Evolutionary conservation across 2,329 filamentous ascomycete genomes (phyloP).

Genomic region (Diplodia scrobiculata): DNA sequence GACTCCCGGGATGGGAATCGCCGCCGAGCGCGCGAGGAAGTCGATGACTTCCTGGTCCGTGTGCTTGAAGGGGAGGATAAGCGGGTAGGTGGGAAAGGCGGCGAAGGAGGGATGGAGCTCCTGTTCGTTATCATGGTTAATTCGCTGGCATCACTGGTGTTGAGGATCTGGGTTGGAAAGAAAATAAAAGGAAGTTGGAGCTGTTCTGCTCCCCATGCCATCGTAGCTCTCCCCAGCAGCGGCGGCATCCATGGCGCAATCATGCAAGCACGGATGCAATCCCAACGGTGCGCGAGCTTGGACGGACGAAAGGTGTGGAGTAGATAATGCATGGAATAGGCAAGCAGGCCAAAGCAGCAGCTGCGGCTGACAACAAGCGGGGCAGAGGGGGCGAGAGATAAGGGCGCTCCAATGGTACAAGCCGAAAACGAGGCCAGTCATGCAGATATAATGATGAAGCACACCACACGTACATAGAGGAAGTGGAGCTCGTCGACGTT

Average conservation of each 20-base stretch:
- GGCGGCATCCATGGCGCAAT: neutral
- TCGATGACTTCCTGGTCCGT: slow-evolving; percentile 73
- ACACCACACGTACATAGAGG: slow-evolving; percentile 67
- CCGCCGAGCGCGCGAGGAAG: slow-evolving; percentile 73
- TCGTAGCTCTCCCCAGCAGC: neutral
- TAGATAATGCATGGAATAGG: neutral
- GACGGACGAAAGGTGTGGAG: neutral
- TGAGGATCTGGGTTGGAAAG: neutral
- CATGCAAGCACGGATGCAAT: neutral
- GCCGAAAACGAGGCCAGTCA: neutral
- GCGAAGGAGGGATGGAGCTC: slow-evolving; percentile 85
- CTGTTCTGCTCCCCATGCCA: neutral
- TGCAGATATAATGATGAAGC: neutral
- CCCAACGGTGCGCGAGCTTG: neutral
- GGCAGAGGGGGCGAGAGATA: neutral
- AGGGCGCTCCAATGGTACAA: no score
- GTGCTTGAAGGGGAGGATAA: slow-evolving; percentile 82
- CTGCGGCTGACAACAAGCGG: neutral
- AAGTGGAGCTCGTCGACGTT: slow-evolving; percentile 89
- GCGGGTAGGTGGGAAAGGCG: slow-evolving; percentile 85
- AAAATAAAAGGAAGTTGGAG: neutral
- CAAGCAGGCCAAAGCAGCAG: neutral
- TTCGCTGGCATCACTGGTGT: no score
- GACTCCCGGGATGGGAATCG: slow-evolving; percentile 71
- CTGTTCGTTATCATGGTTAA: slow-evolving; percentile 47